Conservation (phyloP, 2,329 filamentous ascomycete species). For the Pyrenochaeta sp. region DNA sequence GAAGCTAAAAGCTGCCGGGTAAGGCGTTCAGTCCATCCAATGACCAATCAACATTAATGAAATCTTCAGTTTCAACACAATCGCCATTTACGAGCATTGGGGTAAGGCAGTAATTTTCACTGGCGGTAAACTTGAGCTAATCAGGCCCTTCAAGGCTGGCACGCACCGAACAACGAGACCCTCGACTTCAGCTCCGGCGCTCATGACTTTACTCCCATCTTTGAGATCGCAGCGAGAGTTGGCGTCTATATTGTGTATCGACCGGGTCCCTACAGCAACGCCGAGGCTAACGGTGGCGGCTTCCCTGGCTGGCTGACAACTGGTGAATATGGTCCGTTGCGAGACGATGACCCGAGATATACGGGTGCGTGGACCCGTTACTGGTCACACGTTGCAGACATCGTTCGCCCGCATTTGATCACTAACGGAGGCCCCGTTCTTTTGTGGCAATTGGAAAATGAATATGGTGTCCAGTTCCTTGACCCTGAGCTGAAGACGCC, state of each 20-base stretch:
- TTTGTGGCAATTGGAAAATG: conserved; percentile 63
- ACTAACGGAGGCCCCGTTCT: conserved; percentile 61
- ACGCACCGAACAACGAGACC: too few relatives aligned
- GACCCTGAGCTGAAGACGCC: conserved; percentile 54
- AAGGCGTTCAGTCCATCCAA: conserved; percentile 54
- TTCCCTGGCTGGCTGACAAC: conserved; percentile 57
- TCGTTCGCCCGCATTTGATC: conserved; percentile 59
- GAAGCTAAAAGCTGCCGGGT: conserved; percentile 61
- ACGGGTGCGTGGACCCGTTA: conserved; percentile 57
- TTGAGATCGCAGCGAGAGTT: conserved; percentile 60
- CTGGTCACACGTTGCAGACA: conserved; percentile 55
- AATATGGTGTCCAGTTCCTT: too few relatives aligned
- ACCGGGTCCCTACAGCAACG: conserved; percentile 62
- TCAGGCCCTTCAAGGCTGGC: too few relatives aligned
- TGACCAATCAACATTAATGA: too few relatives aligned
- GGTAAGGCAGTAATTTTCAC: too few relatives aligned
- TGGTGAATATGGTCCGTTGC: conserved; percentile 54
- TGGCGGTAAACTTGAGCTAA: too few relatives aligned
- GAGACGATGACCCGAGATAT: conserved; percentile 56
- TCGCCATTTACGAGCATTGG: too few relatives aligned
- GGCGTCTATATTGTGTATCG: conserved; percentile 61
- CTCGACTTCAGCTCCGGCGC: conserved; percentile 61
- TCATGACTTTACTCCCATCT: conserved; percentile 60
- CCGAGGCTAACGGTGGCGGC: conserved; percentile 59
- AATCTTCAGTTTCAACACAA: too few relatives aligned